These are phyloP conservation scores for Suillus sp. DNA, from an alignment of 768 basidiomycete species.

Conservation along the genomic window DNA sequence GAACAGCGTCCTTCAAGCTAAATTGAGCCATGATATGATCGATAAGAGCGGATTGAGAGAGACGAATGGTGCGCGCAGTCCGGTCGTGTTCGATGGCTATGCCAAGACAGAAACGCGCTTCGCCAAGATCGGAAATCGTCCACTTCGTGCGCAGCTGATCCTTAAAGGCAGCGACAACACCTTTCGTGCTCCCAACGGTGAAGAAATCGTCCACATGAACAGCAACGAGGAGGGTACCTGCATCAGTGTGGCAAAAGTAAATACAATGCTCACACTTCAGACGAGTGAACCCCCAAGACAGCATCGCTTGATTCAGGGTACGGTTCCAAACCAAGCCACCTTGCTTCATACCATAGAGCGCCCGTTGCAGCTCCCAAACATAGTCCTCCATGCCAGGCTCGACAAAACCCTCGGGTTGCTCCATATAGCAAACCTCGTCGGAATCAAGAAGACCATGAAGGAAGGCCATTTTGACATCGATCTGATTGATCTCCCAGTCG, in stretches of 20 bases:
- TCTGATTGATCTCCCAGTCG: constrained; percentile 38
- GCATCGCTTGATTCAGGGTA: neutral
- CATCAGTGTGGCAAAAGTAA: too few relatives aligned
- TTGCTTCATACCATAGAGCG: constrained; percentile 12
- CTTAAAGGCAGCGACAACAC: too few relatives aligned
- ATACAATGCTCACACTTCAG: too few relatives aligned
- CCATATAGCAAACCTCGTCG: constrained; percentile 9
- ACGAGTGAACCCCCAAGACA: neutral
- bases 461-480: constrained; percentile 44
- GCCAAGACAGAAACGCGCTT: too few relatives aligned
- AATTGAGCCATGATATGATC: constrained; percentile 23
- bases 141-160: too few relatives aligned
- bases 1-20: constrained; percentile 24
- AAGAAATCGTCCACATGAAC: too few relatives aligned
- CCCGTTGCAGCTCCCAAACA: neutral
- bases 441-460: constrained; percentile 35
- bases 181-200: too few relatives aligned
- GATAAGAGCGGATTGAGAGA: constrained; percentile 28
- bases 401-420: constrained; percentile 3
- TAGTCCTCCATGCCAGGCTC: neutral
- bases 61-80: constrained; percentile 8
- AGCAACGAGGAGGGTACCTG: too few relatives aligned
- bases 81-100: constrained; percentile 7
- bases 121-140: too few relatives aligned
- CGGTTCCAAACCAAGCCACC: constrained; percentile 6